Percentiles rank a stretch among this genome's conserved stretches.
Conservation (phyloP, 23 red algal genomes). For the Gracilaria caudata region DNA sequence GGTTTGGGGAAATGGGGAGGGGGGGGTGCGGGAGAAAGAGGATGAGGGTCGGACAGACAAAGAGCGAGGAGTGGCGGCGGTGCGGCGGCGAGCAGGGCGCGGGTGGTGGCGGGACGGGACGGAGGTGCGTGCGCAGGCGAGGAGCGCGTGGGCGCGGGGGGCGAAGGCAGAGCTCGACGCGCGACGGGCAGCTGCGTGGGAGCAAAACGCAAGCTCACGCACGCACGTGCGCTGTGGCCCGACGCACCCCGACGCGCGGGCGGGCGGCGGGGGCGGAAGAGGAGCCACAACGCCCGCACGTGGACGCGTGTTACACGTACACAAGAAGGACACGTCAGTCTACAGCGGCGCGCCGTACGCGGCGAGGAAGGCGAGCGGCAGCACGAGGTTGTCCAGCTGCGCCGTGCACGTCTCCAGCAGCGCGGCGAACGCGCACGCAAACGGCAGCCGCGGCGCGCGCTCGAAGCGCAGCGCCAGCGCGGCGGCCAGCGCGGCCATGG, state of each 20-base stretch:
- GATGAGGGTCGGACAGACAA: not conserved
- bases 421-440: slow-evolving; percentile 21
- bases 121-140: not conserved
- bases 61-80: not conserved
- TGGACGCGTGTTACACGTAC: not conserved
- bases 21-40: not conserved
- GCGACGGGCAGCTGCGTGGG: slow-evolving; percentile 14
- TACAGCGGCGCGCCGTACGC: slow-evolving; percentile 1
- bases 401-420: slow-evolving; percentile 72
- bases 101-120: not conserved
- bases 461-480: slow-evolving; percentile 13
- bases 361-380: slow-evolving; percentile 45
- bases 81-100: not conserved
- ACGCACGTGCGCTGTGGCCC: slow-evolving; percentile 27
- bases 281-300: not conserved
- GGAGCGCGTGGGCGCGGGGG: not conserved
- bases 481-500: not conserved
- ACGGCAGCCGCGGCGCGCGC: not conserved
- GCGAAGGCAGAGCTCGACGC: slow-evolving; percentile 14
- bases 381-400: slow-evolving; percentile 87
- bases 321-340: not conserved
- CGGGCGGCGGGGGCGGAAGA: not conserved
- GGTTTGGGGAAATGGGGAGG: not conserved
- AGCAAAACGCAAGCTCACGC: not conserved
- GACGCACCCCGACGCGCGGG: not conserved